Evolutionary conservation across 2,329 filamentous ascomycete genomes (phyloP).

Genomic region (Trichoderma cornu-damae): DNA sequence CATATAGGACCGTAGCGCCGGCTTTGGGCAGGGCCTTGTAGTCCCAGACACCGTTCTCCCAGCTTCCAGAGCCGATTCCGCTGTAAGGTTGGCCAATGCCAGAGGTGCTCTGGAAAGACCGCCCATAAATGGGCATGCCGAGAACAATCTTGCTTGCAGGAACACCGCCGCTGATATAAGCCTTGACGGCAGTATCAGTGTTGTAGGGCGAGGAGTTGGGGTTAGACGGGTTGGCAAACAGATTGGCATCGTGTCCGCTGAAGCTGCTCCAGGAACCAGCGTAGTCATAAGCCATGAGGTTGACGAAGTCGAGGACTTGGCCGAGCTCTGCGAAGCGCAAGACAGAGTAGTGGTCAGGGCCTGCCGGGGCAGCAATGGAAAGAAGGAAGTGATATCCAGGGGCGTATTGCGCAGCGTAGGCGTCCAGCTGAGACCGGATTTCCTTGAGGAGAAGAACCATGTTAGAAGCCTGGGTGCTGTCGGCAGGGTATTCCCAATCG

Average conservation of each 20-base stretch:
- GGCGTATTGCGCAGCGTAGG: conserved; percentile 42
- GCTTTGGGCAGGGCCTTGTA: conserved; percentile 69
- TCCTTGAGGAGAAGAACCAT: conserved; percentile 42
- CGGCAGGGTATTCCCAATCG: conserved; percentile 38
- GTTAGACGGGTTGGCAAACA: conserved; percentile 53
- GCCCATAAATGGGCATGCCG: conserved; percentile 62
- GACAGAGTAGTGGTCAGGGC: conserved; percentile 44
- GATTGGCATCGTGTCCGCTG: conserved; percentile 67
- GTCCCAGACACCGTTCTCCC: conserved; percentile 73
- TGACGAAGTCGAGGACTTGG: conserved; percentile 49
- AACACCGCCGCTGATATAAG: conserved; percentile 61
- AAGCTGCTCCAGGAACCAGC: conserved; percentile 63
- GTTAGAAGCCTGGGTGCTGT: conserved; percentile 38
- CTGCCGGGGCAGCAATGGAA: conserved; percentile 49
- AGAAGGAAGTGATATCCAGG: conserved; percentile 49
- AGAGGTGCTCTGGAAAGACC: conserved; percentile 39
- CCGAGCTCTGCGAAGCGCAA: conserved; percentile 47
- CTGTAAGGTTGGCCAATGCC: conserved; percentile 60
- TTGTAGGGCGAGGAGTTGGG: conserved; percentile 63
- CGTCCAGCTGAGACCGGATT: conserved; percentile 44
- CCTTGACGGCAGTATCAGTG: conserved; percentile 58
- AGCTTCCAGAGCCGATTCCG: conserved; percentile 62
- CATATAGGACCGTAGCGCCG: conserved; percentile 54
- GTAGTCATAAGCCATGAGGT: conserved; percentile 75
- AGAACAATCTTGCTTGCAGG: conserved; percentile 63